These are phyloP conservation scores for Aspergillus saccharolyticus DNA, from an alignment of 495 filamentous ascomycete genomes.

Conservation along the genomic window DNA sequence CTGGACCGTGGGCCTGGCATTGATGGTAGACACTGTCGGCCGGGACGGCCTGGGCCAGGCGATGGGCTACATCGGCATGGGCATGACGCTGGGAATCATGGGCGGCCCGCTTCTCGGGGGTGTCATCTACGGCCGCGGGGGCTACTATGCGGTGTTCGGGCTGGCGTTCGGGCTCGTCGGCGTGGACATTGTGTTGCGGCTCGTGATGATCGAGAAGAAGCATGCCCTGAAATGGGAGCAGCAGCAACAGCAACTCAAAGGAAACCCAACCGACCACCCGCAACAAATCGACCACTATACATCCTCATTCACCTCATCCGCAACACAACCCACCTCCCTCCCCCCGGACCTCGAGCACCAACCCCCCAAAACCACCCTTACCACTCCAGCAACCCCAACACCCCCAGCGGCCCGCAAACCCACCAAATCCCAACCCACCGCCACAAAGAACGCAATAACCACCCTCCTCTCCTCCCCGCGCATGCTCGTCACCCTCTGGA, in stretches of 20 bases:
- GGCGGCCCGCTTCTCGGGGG: constrained; percentile 75
- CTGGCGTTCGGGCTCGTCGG: constrained; percentile 66
- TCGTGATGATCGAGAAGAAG: constrained; percentile 74
- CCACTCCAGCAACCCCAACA: neutral
- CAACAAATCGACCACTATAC: no score
- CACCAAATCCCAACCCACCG: neutral
- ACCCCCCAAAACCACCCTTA: neutral
- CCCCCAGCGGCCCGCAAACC: neutral
- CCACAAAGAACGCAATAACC: constrained; percentile 2
- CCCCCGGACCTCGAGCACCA: neutral
- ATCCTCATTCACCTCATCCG: neutral
- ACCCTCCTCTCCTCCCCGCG: constrained; percentile 55
- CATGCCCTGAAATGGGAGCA: constrained; percentile 58
- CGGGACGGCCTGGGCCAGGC: constrained; percentile 60
- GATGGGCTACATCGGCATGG: constrained; percentile 69
- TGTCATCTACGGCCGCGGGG: constrained; percentile 65
- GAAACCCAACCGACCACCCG: neutral
- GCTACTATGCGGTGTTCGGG: constrained; percentile 71
- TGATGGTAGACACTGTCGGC: constrained; percentile 77
- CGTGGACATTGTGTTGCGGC: constrained; percentile 64
- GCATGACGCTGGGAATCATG: constrained; percentile 64
- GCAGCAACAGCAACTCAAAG: constrained; percentile 7
- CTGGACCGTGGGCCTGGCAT: constrained; percentile 70
- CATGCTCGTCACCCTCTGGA: constrained; percentile 53
- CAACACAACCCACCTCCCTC: neutral